These are phyloP conservation scores for Penicillium arizonense DNA, from an alignment of 495 filamentous ascomycete genomes.

Conservation along the genomic window DNA sequence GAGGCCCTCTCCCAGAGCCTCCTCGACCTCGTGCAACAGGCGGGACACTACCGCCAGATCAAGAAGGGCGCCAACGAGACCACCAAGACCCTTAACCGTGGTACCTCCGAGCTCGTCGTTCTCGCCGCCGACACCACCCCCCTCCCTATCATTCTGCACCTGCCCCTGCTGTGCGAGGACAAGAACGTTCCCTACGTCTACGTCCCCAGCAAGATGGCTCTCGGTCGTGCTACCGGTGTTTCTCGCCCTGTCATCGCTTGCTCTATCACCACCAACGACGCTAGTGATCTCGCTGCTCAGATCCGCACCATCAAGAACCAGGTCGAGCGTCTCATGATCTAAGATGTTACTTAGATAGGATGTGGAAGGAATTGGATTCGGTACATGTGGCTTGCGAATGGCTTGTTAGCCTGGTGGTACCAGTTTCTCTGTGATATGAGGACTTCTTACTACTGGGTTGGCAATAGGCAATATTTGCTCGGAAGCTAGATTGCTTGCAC, in stretches of 20 bases:
- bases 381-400: background rate
- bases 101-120: slow-evolving; percentile 83
- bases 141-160: slow-evolving; percentile 86
- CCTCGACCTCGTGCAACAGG: slow-evolving; percentile 86
- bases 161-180: slow-evolving; percentile 84
- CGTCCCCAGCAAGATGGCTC: slow-evolving; percentile 65
- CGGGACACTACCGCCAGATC: slow-evolving; percentile 76
- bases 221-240: slow-evolving; percentile 75
- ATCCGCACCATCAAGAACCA: slow-evolving; percentile 87
- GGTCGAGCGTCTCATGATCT: slow-evolving; percentile 96
- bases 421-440: background rate
- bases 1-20: slow-evolving; percentile 73
- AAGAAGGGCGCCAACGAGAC: slow-evolving; percentile 77
- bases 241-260: slow-evolving; percentile 79
- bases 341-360: slow-evolving; percentile 31
- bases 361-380: background rate
- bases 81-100: slow-evolving; percentile 87
- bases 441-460: background rate
- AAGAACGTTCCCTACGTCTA: slow-evolving; percentile 73
- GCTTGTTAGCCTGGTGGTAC: background rate
- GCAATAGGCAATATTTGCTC: background rate
- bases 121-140: slow-evolving; percentile 85
- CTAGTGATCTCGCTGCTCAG: slow-evolving; percentile 79
- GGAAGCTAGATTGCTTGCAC: background rate
- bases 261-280: slow-evolving; percentile 83